These are phyloP conservation scores for Larix sibirica DNA, from an alignment of 83 land plant species.

Conservation along the genomic window DNA sequence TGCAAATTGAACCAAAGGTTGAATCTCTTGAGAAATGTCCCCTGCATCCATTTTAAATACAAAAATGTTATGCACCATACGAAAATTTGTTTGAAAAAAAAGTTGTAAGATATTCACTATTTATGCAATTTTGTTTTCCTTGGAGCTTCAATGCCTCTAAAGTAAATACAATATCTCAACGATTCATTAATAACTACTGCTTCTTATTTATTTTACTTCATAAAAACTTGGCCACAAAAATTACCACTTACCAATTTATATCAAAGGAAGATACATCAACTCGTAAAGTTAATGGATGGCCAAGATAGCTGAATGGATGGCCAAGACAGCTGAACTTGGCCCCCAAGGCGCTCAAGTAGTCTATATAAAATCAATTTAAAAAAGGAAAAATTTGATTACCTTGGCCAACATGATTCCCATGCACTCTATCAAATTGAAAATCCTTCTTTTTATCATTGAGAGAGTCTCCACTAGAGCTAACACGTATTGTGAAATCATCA, in stretches of 20 bases:
- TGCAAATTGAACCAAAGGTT: constrained; percentile 92
- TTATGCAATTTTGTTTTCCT: too few relatives aligned
- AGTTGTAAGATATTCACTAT: too few relatives aligned
- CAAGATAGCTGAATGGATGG: background rate
- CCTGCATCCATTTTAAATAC: constrained; percentile 35
- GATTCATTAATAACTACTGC: background rate
- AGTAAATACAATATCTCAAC: background rate
- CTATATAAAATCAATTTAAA: background rate
- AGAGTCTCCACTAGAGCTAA: constrained; percentile 63
- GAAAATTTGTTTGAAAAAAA: too few relatives aligned
- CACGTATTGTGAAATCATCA: constrained; percentile 76
- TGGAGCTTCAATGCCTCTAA: background rate
- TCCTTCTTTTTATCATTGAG: constrained; percentile 66
- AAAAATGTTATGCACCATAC: background rate
- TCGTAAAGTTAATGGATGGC: background rate
- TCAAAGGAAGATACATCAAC: background rate
- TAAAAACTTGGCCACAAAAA: background rate
- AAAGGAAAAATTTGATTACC: constrained; percentile 36
- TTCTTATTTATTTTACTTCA: background rate
- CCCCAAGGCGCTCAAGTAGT: background rate
- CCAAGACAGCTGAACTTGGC: background rate
- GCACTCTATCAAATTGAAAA: constrained; percentile 92
- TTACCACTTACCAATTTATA: background rate
- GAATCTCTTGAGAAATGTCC: constrained; percentile 81
- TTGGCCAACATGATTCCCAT: constrained; percentile 97